phyloP scores from a whole-genome alignment of 805 yeast species.

The Metschnikowia continentalis region DNA sequence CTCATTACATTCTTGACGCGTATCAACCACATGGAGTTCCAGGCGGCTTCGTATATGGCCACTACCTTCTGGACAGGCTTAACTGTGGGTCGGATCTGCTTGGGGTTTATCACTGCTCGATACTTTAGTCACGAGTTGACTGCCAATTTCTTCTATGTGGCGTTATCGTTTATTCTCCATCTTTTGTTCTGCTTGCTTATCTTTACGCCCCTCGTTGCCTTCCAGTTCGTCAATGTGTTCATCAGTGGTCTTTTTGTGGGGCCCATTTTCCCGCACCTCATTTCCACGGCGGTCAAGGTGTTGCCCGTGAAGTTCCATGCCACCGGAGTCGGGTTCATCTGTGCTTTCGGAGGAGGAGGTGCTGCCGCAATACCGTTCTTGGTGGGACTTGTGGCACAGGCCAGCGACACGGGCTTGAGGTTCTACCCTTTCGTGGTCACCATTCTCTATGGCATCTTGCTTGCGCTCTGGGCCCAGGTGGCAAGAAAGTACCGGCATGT shows the following conservation, averaged over 20 bases:
- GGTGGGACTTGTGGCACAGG: constrained; percentile 48
- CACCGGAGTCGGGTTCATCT: constrained; percentile 66
- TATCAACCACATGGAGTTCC: constrained; percentile 34
- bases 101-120: constrained; percentile 53
- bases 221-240: constrained; percentile 35
- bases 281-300: constrained; percentile 57
- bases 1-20: constrained; percentile 44
- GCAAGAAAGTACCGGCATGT: constrained; percentile 1
- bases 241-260: constrained; percentile 49
- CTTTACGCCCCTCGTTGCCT: constrained; percentile 19
- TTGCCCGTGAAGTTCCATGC: constrained; percentile 60
- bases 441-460: constrained; percentile 22
- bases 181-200: constrained; percentile 29
- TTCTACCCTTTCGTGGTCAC: constrained; percentile 31
- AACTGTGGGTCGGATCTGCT: constrained; percentile 43
- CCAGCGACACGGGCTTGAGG: constrained; percentile 29
- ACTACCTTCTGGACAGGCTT: constrained; percentile 50
- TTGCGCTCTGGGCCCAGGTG: constrained; percentile 23
- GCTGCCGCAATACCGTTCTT: constrained; percentile 71
- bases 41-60: constrained; percentile 43
- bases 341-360: constrained; percentile 81
- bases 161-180: constrained; percentile 27
- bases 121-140: constrained; percentile 44
- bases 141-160: constrained; percentile 41
- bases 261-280: constrained; percentile 63